These are phyloP conservation scores for Penicillium macrosclerotiorum DNA, from an alignment of 495 filamentous ascomycete species.

Conservation along the genomic window DNA sequence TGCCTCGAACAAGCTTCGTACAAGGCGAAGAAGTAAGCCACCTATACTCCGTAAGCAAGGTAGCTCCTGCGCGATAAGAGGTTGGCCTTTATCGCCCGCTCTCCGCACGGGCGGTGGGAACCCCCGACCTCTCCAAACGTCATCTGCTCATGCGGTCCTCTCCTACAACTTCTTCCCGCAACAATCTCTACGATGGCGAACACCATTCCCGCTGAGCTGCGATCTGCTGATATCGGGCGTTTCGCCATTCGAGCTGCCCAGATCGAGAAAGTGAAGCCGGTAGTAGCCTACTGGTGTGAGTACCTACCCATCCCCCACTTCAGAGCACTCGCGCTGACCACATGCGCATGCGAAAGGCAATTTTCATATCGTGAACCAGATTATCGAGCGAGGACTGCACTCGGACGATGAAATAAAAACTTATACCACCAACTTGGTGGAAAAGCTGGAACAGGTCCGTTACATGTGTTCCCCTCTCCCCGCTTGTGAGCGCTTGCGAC, in stretches of 20 bases:
- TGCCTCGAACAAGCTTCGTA: too few species aligned
- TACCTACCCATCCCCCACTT: constrained; percentile 19
- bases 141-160: constrained; percentile 15
- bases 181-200: constrained; percentile 57
- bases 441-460: constrained; percentile 81
- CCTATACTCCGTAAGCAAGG: too few species aligned
- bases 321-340: constrained; percentile 6
- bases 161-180: not conserved
- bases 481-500: too few species aligned
- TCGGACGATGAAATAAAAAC: constrained; percentile 67
- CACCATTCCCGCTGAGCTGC: constrained; percentile 70
- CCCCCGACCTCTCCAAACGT: constrained; percentile 19
- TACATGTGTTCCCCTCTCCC: not conserved
- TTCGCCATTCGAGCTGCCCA: constrained; percentile 82
- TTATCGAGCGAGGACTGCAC: constrained; percentile 77
- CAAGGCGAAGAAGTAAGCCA: too few species aligned
- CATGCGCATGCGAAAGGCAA: constrained; percentile 57
- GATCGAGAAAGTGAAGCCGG: constrained; percentile 78
- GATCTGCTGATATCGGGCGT: constrained; percentile 70
- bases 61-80: constrained; percentile 8
- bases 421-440: constrained; percentile 83
- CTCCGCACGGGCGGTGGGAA: constrained; percentile 31
- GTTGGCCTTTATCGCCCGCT: constrained; percentile 8
- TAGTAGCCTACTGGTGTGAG: constrained; percentile 93
- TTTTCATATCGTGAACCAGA: constrained; percentile 90